phyloP scores from a whole-genome alignment of 495 filamentous ascomycete species.

The Hypoxylon lienhwacheense region DNA sequence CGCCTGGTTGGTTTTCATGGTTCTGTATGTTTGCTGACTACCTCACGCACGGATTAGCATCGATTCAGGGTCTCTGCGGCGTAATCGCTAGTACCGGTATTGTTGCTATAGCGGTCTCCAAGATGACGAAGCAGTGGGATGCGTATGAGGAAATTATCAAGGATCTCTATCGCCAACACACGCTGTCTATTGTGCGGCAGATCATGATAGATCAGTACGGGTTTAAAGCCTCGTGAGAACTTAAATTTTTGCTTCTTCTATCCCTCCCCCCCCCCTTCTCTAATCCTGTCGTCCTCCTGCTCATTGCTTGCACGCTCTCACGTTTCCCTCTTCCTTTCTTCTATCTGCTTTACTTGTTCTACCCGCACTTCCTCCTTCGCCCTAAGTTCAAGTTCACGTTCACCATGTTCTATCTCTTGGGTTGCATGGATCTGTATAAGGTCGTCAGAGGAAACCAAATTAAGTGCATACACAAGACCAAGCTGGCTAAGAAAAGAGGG shows the following conservation, averaged over 20 bases:
- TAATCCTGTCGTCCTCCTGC: neutral
- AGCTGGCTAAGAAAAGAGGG: neutral
- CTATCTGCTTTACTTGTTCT: neutral
- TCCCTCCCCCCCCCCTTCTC: neutral
- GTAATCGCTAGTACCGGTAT: neutral
- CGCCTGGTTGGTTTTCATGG: too few species aligned
- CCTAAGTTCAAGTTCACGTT: too few species aligned
- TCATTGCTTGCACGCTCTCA: too few species aligned
- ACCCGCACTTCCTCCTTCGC: neutral
- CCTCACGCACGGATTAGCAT: neutral
- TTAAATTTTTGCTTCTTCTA: too few species aligned
- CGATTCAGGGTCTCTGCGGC: too few species aligned
- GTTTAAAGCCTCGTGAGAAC: slow-evolving; percentile 51
- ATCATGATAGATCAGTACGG: slow-evolving; percentile 47
- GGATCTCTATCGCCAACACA: slow-evolving; percentile 46
- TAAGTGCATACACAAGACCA: neutral
- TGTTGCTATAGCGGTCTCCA: neutral
- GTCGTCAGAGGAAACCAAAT: too few species aligned
- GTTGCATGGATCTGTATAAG: too few species aligned
- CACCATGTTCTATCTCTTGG: too few species aligned
- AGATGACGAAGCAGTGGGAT: slow-evolving; percentile 52
- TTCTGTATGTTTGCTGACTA: neutral
- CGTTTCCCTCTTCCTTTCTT: neutral
- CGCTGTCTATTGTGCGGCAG: slow-evolving; percentile 46
- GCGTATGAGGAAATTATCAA: slow-evolving; percentile 43